Evolutionary conservation across 2,329 filamentous ascomycete genomes (phyloP).

Genomic region (Xylogone sp.): DNA sequence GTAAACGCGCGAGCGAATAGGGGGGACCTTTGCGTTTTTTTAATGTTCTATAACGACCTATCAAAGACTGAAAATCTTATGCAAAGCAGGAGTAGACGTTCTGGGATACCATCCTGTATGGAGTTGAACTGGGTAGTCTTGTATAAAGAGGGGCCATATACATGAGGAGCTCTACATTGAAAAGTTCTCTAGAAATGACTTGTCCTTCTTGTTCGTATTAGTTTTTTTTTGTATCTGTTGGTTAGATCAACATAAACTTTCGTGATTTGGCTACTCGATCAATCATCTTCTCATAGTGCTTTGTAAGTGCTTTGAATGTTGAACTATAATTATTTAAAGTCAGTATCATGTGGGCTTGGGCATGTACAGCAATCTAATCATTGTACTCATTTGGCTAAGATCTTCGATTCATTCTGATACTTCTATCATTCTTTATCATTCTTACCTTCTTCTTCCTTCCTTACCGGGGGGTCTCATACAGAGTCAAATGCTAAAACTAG

Average conservation of each 20-base stretch:
- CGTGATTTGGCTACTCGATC: not conserved
- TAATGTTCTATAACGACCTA: not conserved
- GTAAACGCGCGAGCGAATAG: not conserved
- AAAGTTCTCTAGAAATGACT: not conserved
- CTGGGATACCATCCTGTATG: not conserved
- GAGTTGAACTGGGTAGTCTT: not conserved
- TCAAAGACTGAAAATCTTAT: not conserved
- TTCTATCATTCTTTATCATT: too few species aligned
- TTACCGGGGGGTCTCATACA: too few species aligned
- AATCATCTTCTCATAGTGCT: too few species aligned
- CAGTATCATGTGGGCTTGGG: too few species aligned
- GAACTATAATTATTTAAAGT: too few species aligned
- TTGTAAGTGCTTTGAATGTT: too few species aligned
- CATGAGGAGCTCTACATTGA: not conserved
- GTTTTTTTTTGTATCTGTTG: not conserved
- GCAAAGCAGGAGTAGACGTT: not conserved
- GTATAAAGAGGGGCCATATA: not conserved
- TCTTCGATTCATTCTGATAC: too few species aligned
- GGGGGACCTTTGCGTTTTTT: not conserved
- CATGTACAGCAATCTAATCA: too few species aligned
- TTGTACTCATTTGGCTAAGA: too few species aligned
- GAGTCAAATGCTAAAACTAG: too few species aligned
- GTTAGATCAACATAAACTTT: not conserved
- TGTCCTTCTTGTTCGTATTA: not conserved
- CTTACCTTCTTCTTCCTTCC: too few species aligned